Base-by-base conservation (phyloP, 148 eudicot genomes). In the Persicaria tinctoria region DNA sequence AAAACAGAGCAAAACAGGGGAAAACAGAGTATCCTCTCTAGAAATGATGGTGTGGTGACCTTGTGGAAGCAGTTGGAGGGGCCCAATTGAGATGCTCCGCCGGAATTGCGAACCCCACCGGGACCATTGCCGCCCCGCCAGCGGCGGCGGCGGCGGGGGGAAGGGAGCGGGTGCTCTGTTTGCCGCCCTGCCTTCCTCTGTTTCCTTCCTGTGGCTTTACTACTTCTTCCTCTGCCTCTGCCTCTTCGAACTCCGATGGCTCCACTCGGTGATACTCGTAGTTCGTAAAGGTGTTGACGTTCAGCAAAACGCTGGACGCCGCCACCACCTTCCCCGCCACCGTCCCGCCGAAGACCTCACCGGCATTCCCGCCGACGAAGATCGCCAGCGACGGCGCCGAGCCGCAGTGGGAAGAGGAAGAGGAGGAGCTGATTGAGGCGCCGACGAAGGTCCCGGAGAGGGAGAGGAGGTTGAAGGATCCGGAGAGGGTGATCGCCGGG, bases 281-380 rank as follows among this genome's bases (percentile, higher is more conserved):
- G 46, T 17, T 50, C 0, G 57, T 50, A 57, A 80, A 83, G 23
- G 81, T 80, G 5, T 63, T 32, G 8, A 59, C 81, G 2, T 80
- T 71, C 7, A 83, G 20, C 13, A 56, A 0, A 17, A 83, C 79
- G 5, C 6, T 45, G 4, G 73, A 51, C 23, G 76, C 76, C 3
- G 83, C 81, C 50, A 76, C 51, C 27, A 78, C 76, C 9, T 59
- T 72, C 45, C 83, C 83, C 51, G 56, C n/a, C 27, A 83, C 80
- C 3, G 41, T 53, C 0, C 86, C 86, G 0, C 83, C 83, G 56
- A 73, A 78, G 1, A 78, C 70, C 14, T 63, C 73, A 5, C 73
- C 76, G 0, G 38, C 54, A 2, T 69, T 57, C 74, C 76, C 86
- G 1, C 48, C 60, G 4, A 83, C 32, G 41, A 59, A 41, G 20